Conservation (phyloP, 1,284 basidiomycete species). For the Anthracocystis setariae region DNA sequence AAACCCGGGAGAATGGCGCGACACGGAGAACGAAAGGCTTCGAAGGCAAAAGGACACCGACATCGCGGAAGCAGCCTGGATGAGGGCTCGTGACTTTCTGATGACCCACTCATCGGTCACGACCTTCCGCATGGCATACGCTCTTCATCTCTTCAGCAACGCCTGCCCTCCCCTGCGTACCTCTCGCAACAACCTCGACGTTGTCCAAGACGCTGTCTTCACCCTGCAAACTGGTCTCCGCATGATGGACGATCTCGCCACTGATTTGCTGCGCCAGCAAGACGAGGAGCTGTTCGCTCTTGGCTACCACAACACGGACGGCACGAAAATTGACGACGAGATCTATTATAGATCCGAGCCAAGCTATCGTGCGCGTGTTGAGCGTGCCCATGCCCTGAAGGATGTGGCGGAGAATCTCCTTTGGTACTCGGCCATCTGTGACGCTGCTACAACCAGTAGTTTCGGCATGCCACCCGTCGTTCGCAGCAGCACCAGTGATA, state of each 20-base stretch:
- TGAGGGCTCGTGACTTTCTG: slow-evolving; percentile 36
- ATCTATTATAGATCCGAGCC: slow-evolving; percentile 23
- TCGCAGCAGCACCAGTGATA: slow-evolving; percentile 27
- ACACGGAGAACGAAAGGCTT: slow-evolving; percentile 12
- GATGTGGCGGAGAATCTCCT: slow-evolving; percentile 39
- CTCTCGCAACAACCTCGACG: slow-evolving; percentile 11
- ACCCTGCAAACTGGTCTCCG: slow-evolving; percentile 34
- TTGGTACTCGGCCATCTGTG: slow-evolving; percentile 47
- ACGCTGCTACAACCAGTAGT: slow-evolving; percentile 26
- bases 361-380: slow-evolving; percentile 22
- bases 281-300: slow-evolving; percentile 35
- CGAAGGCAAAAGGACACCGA: slow-evolving; percentile 36
- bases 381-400: slow-evolving; percentile 32
- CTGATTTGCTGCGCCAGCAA: slow-evolving; percentile 39
- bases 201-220: slow-evolving; percentile 27
- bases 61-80: slow-evolving; percentile 44
- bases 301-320: slow-evolving; percentile 36
- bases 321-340: slow-evolving; percentile 20
- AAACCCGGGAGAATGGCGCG: slow-evolving; percentile 28
- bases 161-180: slow-evolving; percentile 41
- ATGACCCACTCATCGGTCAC: slow-evolving; percentile 37
- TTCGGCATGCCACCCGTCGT: slow-evolving; percentile 32
- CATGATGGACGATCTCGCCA: slow-evolving; percentile 47
- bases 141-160: slow-evolving; percentile 40
- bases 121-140: slow-evolving; percentile 47